These are phyloP conservation scores for Nicotiana sylvestris DNA, from an alignment of 257 asterid genomes.

Conservation along the genomic window DNA sequence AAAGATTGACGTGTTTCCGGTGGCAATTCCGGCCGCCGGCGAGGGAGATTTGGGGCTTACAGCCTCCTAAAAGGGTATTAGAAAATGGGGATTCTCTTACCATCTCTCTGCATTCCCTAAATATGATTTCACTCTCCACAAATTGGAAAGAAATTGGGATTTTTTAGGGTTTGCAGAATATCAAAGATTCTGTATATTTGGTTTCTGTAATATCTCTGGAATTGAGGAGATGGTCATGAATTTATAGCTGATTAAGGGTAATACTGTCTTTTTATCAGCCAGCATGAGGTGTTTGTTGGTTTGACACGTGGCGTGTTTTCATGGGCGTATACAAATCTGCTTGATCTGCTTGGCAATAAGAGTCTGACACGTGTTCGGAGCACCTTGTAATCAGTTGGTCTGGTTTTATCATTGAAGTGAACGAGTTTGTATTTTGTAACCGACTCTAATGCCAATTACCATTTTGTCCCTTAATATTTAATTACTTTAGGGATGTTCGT, in stretches of 20 bases:
- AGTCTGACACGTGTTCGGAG: background rate
- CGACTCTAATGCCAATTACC: background rate
- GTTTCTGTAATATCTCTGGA: background rate
- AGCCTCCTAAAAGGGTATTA: slow-evolving; percentile 1
- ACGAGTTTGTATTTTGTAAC: background rate
- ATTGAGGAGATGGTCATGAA: background rate
- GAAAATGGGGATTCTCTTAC: background rate
- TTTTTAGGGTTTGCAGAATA: background rate
- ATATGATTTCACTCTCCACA: too few species aligned
- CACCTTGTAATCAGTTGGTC: background rate
- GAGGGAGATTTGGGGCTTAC: background rate
- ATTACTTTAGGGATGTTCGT: too few species aligned
- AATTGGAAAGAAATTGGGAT: background rate
- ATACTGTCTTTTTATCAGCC: background rate
- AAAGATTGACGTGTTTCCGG: slow-evolving; percentile 15
- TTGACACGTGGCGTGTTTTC: background rate
- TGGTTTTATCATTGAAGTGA: background rate
- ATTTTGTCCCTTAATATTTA: background rate
- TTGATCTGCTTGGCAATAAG: background rate
- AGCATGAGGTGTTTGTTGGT: background rate
- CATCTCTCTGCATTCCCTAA: slow-evolving; percentile 33
- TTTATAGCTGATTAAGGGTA: background rate
- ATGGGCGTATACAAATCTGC: background rate
- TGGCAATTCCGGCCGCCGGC: slow-evolving; percentile 20
- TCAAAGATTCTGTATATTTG: background rate